phyloP scores from a whole-genome alignment of 2,329 filamentous ascomycete genomes.

The Verticillium zaregamsianum region DNA sequence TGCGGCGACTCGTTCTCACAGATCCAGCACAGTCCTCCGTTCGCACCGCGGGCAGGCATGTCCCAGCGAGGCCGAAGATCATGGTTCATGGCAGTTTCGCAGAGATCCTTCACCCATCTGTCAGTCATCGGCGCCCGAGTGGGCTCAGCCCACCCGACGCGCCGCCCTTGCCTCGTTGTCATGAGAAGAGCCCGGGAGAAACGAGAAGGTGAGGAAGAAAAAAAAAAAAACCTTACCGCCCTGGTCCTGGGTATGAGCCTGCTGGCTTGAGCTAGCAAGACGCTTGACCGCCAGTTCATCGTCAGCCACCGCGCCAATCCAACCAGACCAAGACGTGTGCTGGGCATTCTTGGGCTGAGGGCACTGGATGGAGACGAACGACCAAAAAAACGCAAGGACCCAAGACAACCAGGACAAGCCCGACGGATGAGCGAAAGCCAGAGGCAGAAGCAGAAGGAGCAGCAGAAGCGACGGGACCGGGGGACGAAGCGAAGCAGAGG shows the following conservation, averaged over 20 bases:
- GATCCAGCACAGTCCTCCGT: not conserved
- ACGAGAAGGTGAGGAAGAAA: not conserved
- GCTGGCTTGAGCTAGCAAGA: constrained; percentile 22
- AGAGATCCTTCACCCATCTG: constrained; percentile 8
- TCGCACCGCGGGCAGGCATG: constrained; percentile 7
- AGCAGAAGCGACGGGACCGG: constrained; percentile 11
- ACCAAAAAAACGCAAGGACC: not conserved
- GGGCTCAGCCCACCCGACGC: not conserved
- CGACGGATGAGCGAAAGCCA: constrained; percentile 3
- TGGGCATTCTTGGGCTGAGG: not conserved
- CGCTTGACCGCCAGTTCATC: constrained; percentile 48
- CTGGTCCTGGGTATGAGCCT: constrained; percentile 17
- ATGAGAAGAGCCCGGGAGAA: not conserved
- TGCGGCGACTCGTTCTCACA: not conserved
- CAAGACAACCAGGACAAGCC: not conserved
- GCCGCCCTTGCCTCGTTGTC: not conserved
- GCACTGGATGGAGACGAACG: constrained; percentile 7
- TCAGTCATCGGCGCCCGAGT: not conserved
- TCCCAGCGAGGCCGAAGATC: constrained; percentile 24
- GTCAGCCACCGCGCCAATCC: constrained; percentile 14
- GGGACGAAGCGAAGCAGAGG: constrained; percentile 1
- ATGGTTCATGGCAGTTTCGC: constrained; percentile 34
- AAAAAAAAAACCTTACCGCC: constrained; percentile 14
- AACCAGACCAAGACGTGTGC: not conserved
- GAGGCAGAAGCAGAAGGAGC: constrained; percentile 1